A percentile compares a stretch with the other conserved stretches of the same genome.
phyloP scores from a whole-genome alignment of 495 filamentous ascomycete species.

The Bacidia rubella region DNA sequence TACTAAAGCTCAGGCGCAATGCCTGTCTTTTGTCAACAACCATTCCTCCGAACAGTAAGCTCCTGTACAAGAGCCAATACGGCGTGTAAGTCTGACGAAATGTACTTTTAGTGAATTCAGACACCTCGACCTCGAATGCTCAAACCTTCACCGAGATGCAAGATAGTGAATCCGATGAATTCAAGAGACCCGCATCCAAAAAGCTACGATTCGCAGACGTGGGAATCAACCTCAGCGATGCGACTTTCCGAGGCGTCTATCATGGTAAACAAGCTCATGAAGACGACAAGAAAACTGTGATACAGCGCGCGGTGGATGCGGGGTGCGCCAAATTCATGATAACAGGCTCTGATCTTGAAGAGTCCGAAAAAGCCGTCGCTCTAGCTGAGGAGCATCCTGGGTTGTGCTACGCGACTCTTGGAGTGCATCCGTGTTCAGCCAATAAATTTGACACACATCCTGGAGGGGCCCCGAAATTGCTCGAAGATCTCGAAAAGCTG shows the following conservation, averaged over 20 bases:
- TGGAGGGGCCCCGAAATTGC: constrained; percentile 39
- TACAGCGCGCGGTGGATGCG: constrained; percentile 57
- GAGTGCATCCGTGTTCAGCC: constrained; percentile 79
- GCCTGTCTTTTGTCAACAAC: no score
- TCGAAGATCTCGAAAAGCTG: constrained; percentile 47
- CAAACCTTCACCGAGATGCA: no score
- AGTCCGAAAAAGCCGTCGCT: constrained; percentile 59
- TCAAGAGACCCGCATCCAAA: neutral
- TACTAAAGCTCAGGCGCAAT: neutral
- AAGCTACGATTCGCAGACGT: constrained; percentile 25
- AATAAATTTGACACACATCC: constrained; percentile 52
- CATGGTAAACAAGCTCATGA: constrained; percentile 71
- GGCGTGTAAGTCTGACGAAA: no score
- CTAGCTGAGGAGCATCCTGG: constrained; percentile 63
- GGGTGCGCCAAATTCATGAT: constrained; percentile 86
- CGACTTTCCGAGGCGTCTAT: constrained; percentile 71
- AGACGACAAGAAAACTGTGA: constrained; percentile 61
- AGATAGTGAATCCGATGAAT: no score
- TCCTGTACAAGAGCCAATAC: no score
- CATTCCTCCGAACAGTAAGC: no score
- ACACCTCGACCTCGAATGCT: no score
- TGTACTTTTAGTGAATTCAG: no score
- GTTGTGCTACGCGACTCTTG: constrained; percentile 74
- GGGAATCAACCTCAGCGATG: constrained; percentile 88
- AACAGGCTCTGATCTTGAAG: constrained; percentile 76